A percentile compares a stretch with the other conserved stretches of the same genome.
phyloP scores from a whole-genome alignment of 306 rosid genomes.

The Gleditsia sinensis region DNA sequence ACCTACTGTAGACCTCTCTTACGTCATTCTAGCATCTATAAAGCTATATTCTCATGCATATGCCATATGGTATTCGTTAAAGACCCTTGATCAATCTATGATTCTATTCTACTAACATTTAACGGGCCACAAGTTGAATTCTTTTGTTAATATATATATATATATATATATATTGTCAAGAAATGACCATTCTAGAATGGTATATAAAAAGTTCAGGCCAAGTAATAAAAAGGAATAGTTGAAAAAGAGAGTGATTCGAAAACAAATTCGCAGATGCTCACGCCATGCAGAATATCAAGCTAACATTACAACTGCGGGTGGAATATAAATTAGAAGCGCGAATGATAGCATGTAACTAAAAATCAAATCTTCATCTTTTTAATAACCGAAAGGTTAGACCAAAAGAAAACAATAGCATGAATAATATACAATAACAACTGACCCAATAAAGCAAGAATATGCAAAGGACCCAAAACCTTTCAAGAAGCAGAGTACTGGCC shows the following conservation, averaged over 20 bases:
- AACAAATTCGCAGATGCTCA: background rate
- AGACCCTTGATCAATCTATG: too few species aligned
- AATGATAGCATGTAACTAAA: too few species aligned
- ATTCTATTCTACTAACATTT: too few species aligned
- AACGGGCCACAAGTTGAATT: too few species aligned
- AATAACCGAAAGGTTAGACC: background rate
- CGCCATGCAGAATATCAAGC: background rate
- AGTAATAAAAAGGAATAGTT: background rate
- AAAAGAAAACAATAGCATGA: background rate
- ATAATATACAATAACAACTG: background rate
- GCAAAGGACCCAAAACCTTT: conserved; percentile 41
- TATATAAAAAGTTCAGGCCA: too few species aligned
- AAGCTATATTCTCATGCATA: conserved; percentile 10
- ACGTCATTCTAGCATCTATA: conserved; percentile 21
- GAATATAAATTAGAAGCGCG: too few species aligned
- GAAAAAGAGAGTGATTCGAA: background rate
- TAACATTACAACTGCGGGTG: background rate
- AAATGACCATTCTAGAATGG: too few species aligned
- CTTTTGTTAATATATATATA: too few species aligned
- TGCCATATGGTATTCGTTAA: too few species aligned
- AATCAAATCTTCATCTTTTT: conserved; percentile 18
- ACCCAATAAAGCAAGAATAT: background rate
- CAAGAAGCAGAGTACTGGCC: conserved; percentile 72
- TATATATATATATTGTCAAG: too few species aligned
- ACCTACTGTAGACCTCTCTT: background rate